Conservation (phyloP, 1,284 basidiomycete species). For the Chalciporus sp. region DNA sequence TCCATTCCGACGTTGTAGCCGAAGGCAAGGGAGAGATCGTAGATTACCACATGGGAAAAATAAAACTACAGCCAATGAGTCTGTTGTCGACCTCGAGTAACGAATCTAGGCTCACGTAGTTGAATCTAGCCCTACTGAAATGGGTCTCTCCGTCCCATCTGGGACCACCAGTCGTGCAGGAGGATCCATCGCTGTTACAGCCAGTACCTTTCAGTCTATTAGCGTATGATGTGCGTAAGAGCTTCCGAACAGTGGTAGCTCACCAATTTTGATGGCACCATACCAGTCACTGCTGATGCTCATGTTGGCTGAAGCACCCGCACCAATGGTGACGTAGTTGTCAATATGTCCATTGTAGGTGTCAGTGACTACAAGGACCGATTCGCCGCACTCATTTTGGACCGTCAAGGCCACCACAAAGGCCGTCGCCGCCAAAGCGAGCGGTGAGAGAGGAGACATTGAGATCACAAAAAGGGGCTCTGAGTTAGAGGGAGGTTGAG, state of each 20-base stretch:
- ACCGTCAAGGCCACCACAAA: slow-evolving; percentile 15
- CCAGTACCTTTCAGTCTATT: slow-evolving; percentile 14
- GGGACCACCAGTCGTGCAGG: slow-evolving; percentile 28
- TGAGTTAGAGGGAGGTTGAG: no score
- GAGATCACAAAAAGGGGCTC: background rate
- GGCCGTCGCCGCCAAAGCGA: slow-evolving; percentile 12
- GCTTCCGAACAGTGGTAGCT: background rate
- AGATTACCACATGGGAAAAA: no score
- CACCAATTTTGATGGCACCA: slow-evolving; percentile 23
- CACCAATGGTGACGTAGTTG: slow-evolving; percentile 20
- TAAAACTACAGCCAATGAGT: slow-evolving; percentile 2
- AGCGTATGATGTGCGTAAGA: background rate
- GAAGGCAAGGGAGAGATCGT: slow-evolving; percentile 27
- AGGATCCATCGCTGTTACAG: slow-evolving; percentile 14
- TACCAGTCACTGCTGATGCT: slow-evolving; percentile 23
- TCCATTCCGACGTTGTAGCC: slow-evolving; percentile 28
- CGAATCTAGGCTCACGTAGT: slow-evolving; percentile 13
- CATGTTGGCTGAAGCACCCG: slow-evolving; percentile 16
- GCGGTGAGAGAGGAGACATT: slow-evolving; percentile 11
- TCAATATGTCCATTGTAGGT: slow-evolving; percentile 21
- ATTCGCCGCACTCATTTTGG: slow-evolving; percentile 20
- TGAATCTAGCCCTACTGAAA: slow-evolving; percentile 28
- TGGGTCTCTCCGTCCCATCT: slow-evolving; percentile 29
- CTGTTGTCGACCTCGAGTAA: background rate
- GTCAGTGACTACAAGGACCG: slow-evolving; percentile 25